phyloP scores from a whole-genome alignment of 768 basidiomycete species.

The Mrakia gelida region DNA sequence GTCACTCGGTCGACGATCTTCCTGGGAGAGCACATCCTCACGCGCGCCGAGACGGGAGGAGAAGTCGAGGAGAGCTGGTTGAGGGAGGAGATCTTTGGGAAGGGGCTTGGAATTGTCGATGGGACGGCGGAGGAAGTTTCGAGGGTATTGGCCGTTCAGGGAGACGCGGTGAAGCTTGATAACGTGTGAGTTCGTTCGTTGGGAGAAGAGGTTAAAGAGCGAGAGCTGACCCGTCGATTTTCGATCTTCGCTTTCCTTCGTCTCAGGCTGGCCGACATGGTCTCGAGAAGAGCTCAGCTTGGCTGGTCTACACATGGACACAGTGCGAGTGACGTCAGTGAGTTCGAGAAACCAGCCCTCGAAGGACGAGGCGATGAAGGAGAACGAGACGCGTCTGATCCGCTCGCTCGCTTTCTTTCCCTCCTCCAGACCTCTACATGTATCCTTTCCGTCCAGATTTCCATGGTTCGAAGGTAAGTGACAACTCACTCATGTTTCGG shows the following conservation, averaged over 20 bases:
- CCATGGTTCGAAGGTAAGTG: conserved; percentile 30
- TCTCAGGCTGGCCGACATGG: conserved; percentile 18
- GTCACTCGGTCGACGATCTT: conserved; percentile 35
- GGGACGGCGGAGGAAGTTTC: conserved; percentile 32
- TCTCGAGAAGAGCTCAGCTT: conserved; percentile 36
- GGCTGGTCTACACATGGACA: conserved; percentile 40
- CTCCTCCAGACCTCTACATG: conserved; percentile 34
- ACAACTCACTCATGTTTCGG: no score
- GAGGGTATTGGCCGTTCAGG: conserved; percentile 19
- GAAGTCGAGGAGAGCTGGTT: conserved; percentile 31
- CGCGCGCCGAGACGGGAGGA: conserved; percentile 7
- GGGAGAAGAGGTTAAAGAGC: not conserved
- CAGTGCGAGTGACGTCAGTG: conserved; percentile 35
- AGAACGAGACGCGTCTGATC: not conserved
- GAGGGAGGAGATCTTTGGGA: conserved; percentile 31
- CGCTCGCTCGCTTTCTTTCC: not conserved
- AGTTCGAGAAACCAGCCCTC: not conserved
- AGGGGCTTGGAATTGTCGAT: conserved; percentile 37
- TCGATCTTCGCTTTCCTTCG: not conserved
- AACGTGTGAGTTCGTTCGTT: conserved; percentile 21
- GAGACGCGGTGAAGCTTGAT: conserved; percentile 31
- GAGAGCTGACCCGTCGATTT: not conserved
- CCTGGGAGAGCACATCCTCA: conserved; percentile 32
- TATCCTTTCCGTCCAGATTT: conserved; percentile 33
- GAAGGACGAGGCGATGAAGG: not conserved